Conservation (phyloP, 2,329 filamentous ascomycete genomes). For the Trichoderma semiorbis region DNA sequence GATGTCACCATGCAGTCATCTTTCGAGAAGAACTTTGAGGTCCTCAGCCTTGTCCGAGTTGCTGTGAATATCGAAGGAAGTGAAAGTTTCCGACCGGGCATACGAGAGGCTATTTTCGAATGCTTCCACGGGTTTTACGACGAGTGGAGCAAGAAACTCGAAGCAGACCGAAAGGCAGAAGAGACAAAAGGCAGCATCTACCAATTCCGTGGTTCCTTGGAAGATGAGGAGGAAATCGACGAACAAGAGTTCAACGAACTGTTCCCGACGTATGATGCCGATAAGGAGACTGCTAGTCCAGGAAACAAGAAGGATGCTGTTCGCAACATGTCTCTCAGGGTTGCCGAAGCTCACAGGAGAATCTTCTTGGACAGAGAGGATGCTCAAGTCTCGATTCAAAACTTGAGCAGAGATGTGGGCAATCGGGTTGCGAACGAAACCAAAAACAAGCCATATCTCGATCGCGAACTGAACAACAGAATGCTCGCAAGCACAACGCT, state of each 20-base stretch:
- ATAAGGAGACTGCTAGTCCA: slow-evolving; percentile 34
- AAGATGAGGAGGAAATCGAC: slow-evolving; percentile 72
- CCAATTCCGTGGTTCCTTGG: slow-evolving; percentile 72
- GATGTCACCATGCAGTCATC: slow-evolving; percentile 23
- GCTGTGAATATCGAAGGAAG: slow-evolving; percentile 48
- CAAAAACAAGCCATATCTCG: slow-evolving; percentile 27
- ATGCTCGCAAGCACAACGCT: slow-evolving; percentile 66
- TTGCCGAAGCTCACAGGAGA: slow-evolving; percentile 58
- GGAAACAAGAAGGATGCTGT: slow-evolving; percentile 39
- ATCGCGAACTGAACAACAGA: slow-evolving; percentile 43
- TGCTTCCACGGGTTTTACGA: slow-evolving; percentile 71
- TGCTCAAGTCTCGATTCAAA: slow-evolving; percentile 41
- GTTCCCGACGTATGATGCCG: slow-evolving; percentile 71
- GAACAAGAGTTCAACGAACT: slow-evolving; percentile 73
- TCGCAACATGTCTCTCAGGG: slow-evolving; percentile 55
- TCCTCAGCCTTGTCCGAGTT: slow-evolving; percentile 36
- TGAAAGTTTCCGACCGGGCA: slow-evolving; percentile 36
- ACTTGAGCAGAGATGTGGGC: slow-evolving; percentile 43
- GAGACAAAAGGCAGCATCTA: slow-evolving; percentile 75
- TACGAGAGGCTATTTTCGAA: slow-evolving; percentile 57
- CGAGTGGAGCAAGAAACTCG: slow-evolving; percentile 75
- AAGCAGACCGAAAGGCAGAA: slow-evolving; percentile 71
- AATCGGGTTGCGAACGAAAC: slow-evolving; percentile 34
- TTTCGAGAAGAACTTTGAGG: slow-evolving; percentile 38
- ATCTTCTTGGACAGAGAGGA: slow-evolving; percentile 47